These are phyloP conservation scores for Cystoisospora suis DNA, from an alignment of 169 alveolate genomes.

Conservation along the genomic window DNA sequence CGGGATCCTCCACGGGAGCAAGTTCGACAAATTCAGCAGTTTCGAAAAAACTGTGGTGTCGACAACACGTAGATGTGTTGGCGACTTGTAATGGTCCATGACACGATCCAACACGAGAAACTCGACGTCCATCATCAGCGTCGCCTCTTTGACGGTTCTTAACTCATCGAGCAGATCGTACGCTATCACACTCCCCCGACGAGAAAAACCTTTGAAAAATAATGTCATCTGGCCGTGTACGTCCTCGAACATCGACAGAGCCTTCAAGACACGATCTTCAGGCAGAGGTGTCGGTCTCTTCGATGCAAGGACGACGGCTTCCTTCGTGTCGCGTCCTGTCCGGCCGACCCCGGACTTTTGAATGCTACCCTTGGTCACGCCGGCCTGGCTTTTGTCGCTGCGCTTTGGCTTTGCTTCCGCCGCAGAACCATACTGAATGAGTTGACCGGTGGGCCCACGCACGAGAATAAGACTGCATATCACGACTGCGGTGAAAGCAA, in stretches of 20 bases:
- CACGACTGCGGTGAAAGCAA: too few species aligned
- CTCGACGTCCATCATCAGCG: conserved; percentile 40
- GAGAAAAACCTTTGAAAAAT: conserved; percentile 38
- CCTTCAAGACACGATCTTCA: neutral
- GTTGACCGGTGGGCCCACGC: too few species aligned
- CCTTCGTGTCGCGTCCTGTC: too few species aligned
- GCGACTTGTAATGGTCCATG: conserved; percentile 29
- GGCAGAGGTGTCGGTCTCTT: conserved; percentile 34
- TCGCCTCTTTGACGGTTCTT: conserved; percentile 45
- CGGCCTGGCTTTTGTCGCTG: too few species aligned
- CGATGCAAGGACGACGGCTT: too few species aligned
- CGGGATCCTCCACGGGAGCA: conserved; percentile 22
- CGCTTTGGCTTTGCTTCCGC: too few species aligned
- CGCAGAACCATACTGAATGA: too few species aligned
- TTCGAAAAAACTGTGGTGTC: conserved; percentile 14
- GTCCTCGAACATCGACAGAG: conserved; percentile 18
- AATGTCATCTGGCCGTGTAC: conserved; percentile 36
- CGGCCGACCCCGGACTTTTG: too few species aligned
- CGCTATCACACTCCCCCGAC: conserved; percentile 28
- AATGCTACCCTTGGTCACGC: too few species aligned
- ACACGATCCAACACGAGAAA: conserved; percentile 41
- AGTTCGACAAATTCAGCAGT: neutral
- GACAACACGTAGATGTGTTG: conserved; percentile 27
- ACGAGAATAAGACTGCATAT: too few species aligned
- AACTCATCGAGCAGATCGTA: conserved; percentile 50